Evolutionary conservation across 495 filamentous ascomycete genomes (phyloP).

Genomic region (Penicillium roqueforti): DNA sequence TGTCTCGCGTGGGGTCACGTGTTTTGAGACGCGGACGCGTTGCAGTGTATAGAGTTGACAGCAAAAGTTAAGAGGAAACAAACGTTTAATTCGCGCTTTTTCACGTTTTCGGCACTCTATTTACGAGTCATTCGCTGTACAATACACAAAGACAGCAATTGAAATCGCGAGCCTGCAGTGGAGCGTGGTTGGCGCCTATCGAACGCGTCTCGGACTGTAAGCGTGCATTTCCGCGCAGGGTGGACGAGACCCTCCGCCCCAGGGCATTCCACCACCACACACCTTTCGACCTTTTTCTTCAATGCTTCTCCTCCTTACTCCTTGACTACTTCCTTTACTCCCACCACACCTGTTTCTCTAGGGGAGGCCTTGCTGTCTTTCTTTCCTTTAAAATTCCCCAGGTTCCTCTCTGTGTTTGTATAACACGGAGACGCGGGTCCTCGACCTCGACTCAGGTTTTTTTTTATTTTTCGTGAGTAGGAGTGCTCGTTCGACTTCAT

Average conservation of each 20-base stretch:
- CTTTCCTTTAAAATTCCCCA: neutral
- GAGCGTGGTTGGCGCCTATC: slow-evolving; percentile 43
- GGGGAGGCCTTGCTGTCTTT: slow-evolving; percentile 8
- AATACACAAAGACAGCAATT: slow-evolving; percentile 5
- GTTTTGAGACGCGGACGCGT: slow-evolving; percentile 30
- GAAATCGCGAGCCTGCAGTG: slow-evolving; percentile 26
- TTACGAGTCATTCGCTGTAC: neutral
- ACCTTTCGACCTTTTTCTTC: slow-evolving; percentile 35
- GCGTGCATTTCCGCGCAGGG: slow-evolving; percentile 46
- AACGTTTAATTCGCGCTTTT: neutral
- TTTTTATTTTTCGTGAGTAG: slow-evolving; percentile 9
- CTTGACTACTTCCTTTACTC: slow-evolving; percentile 21
- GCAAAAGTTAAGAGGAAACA: neutral
- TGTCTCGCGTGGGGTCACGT: slow-evolving; percentile 28
- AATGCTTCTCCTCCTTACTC: slow-evolving; percentile 27
- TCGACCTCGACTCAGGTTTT: slow-evolving; percentile 21
- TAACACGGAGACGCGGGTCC: slow-evolving; percentile 26
- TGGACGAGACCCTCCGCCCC: slow-evolving; percentile 37
- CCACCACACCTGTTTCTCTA: slow-evolving; percentile 13
- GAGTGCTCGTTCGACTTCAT: slow-evolving; percentile 14
- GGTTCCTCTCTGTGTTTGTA: slow-evolving; percentile 6
- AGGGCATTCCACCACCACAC: slow-evolving; percentile 42
- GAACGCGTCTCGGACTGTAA: slow-evolving; percentile 49
- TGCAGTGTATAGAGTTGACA: slow-evolving; percentile 12
- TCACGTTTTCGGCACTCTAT: slow-evolving; percentile 3